Base-by-base conservation (phyloP, 2,329 filamentous ascomycete species). In the Cladophialophora carrionii region DNA sequence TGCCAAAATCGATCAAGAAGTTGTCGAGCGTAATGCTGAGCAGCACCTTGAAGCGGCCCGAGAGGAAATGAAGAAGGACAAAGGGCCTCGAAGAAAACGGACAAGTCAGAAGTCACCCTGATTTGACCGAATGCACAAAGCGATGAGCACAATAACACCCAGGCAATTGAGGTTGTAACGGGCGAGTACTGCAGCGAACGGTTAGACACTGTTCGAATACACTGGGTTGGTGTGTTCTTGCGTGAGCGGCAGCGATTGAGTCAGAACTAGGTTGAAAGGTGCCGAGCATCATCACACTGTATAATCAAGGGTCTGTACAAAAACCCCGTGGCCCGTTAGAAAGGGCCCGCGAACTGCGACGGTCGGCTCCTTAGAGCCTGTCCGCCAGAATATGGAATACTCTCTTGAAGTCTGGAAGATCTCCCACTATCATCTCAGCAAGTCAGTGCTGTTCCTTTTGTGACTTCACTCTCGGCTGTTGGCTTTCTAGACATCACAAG, bases 401-500 rank as follows among this genome's bases (percentile, higher is more conserved):
- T 14, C 37, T 8, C 1, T 43, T 2, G 37, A 43, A 14, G 37
- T 17, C 17, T n/a, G 14, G 17, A 14, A n/a, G 17, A 43, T 17
- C 37, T n/a, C 37, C 37, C 37, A 41, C 17, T n/a, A 41, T 5
- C 37, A 43, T 20, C 37, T 43, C 17, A 8, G 17, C 17, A 43
- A 17, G 6, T 17, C 37, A 43, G 14, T 43, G 37, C 17, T 20
- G 17, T n/a, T 43, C 2, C 6, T 8, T 7, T n/a, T 43, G 17
- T 17, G n/a, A n/a, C 9, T 26, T 20, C 9, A 2, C 9, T 26
- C 48, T 14, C 37, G 22, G 9, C 26, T 3, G 52, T 53, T 22
- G 24, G 6, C 48, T 51, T 7, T 32, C 20, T 22, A 9, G 4
- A 17, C 29, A 49, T 62, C 34, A 68, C 66, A 66, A 64, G 26